Base-by-base conservation (phyloP, 1,139 yeast genomes). In the Debaryomyces coudertii region DNA sequence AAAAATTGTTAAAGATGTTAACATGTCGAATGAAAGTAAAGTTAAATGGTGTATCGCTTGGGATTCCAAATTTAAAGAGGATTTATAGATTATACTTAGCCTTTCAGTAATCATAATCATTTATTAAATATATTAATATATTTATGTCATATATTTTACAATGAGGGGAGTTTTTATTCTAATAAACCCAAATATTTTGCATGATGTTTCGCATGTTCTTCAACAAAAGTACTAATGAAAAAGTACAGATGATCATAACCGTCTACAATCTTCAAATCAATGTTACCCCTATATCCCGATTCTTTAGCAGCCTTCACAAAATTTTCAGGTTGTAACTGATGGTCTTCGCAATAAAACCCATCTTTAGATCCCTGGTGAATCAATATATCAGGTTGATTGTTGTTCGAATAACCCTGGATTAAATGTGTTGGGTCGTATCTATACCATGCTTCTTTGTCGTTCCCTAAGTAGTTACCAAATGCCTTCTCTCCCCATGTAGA, bases 241-340 rank as follows among this genome's bases (percentile, higher is more conserved):
- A 80, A 93, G 70, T 92, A 93, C 44, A 92, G 85, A 62, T 93
- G 99, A 61, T 93, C 97, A 61, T 85, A 92, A 2, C 93, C 97
- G 3, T 87, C 92, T 24, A 81, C 96, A 40, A 82, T 63, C 31
- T 82, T 71, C 48, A 89, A 66, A 39, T 79, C 73, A 49, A 92
- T 75, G 45, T 80, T 76, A 2, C 83, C 87, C 47, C 80, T 80
- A 68, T 85, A 85, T 8, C 68, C 65, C 1, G 87, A 71, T 44
- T 77, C 77, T 54, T 76, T 66, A 1, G 87, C 79, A 1, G 96
- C 95, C 36, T 76, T 79, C 7, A 75, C 77, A 16, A 93, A 75
- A 55, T 80, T 80, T 54, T 88, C 93, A 1, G 97, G 96, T 54
- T 83, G 80, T 60, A 93, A 77, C 65, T 90, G 95, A 8, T 37